Evolutionary conservation across 768 basidiomycete genomes (phyloP).

Genomic region (Crassisporium funariophilum): DNA sequence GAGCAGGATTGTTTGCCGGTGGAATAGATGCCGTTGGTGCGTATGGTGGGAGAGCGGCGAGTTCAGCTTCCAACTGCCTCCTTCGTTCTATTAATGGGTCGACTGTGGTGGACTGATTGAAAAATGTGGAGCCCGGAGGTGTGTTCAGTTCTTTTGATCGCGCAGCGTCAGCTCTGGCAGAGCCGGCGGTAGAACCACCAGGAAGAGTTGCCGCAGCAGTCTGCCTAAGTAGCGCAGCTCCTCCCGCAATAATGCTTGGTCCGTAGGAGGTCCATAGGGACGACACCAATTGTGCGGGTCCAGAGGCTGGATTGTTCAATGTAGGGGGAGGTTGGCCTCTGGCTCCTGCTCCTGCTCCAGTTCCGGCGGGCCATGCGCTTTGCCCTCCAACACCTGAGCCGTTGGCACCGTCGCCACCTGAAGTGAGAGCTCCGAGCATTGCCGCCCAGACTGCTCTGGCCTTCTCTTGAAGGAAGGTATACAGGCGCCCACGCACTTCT

Average conservation of each 20-base stretch:
- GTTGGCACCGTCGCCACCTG: slow-evolving; percentile 22
- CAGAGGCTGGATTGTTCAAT: slow-evolving; percentile 55
- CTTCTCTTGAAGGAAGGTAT: slow-evolving; percentile 65
- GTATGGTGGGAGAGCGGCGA: slow-evolving; percentile 46
- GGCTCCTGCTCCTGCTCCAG: slow-evolving; percentile 1
- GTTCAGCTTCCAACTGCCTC: slow-evolving; percentile 58
- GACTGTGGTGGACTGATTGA: slow-evolving; percentile 19
- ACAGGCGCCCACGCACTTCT: slow-evolving; percentile 57
- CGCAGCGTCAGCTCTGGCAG: slow-evolving; percentile 8
- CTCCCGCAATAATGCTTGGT: slow-evolving; percentile 67
- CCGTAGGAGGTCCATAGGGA: slow-evolving; percentile 82
- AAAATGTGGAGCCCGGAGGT: slow-evolving; percentile 26
- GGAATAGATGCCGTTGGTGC: slow-evolving; percentile 31
- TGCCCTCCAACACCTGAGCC: slow-evolving; percentile 8
- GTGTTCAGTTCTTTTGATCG: slow-evolving; percentile 23
- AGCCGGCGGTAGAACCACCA: slow-evolving; percentile 19
- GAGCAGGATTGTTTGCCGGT: slow-evolving; percentile 26
- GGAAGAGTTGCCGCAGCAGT: slow-evolving; percentile 44
- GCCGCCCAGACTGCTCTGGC: slow-evolving; percentile 68
- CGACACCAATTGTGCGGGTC: slow-evolving; percentile 64
- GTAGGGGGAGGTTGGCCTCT: slow-evolving; percentile 40
- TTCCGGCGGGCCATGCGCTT: neutral
- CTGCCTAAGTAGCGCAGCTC: slow-evolving; percentile 62
- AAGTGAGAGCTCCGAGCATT: slow-evolving; percentile 47
- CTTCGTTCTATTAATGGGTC: slow-evolving; percentile 36